These are phyloP conservation scores for Basidioascus undulatus DNA, from an alignment of 768 basidiomycete genomes.

Conservation along the genomic window DNA sequence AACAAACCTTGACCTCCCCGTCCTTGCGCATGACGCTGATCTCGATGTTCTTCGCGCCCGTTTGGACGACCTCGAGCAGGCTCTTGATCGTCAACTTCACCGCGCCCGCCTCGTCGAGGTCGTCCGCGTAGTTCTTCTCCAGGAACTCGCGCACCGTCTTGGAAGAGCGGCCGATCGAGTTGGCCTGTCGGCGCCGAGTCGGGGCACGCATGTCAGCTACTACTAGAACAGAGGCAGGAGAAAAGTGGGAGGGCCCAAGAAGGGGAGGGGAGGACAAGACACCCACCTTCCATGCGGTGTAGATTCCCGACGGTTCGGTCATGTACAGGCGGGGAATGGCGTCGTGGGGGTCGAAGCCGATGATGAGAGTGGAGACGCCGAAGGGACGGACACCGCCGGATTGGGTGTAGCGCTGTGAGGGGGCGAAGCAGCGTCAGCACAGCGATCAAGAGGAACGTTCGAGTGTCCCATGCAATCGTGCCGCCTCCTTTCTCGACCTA, in stretches of 20 bases:
- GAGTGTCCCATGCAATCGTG: too few relatives aligned
- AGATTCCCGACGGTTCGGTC: conserved; percentile 94
- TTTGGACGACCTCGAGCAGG: conserved; percentile 90
- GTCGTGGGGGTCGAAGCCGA: conserved; percentile 91
- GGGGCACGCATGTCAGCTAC: background rate
- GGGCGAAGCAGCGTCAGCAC: background rate
- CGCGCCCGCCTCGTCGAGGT: conserved; percentile 61
- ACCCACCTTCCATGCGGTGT: conserved; percentile 86
- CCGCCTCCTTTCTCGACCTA: too few relatives aligned
- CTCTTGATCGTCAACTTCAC: conserved; percentile 91
- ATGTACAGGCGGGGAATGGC: conserved; percentile 69
- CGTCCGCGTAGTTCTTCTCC: conserved; percentile 92
- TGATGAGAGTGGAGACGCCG: conserved; percentile 85
- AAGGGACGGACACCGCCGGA: conserved; percentile 96
- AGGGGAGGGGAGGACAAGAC: too few relatives aligned
- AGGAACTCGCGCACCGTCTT: conserved; percentile 97
- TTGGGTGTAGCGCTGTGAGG: conserved; percentile 69
- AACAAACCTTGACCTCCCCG: conserved; percentile 66
- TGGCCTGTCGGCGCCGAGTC: conserved; percentile 34
- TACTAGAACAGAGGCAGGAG: too few relatives aligned
- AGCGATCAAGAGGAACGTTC: background rate
- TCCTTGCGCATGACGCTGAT: conserved; percentile 93
- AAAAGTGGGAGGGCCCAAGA: too few relatives aligned
- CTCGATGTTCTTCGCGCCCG: conserved; percentile 99
- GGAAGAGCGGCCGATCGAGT: conserved; percentile 89